Evolutionary conservation across 306 rosid species (phyloP), one percentile per base, ranked within the genome.

Genomic region (Inga leiocalycina): DNA sequence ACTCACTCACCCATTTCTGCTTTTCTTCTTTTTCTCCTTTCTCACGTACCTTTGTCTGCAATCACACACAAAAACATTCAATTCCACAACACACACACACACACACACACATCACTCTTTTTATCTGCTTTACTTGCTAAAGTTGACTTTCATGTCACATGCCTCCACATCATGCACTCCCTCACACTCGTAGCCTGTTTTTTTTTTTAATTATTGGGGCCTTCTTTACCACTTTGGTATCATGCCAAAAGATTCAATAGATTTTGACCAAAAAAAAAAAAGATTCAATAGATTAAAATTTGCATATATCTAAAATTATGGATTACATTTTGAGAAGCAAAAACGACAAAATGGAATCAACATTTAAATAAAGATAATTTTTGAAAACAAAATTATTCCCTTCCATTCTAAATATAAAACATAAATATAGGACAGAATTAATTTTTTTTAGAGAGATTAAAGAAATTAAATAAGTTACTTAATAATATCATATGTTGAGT

Each of bases 1-100:
- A 84, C 34, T 87, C 84, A 22, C 62, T 85, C 6, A 79, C 87
- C 97, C 94, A 57, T 57, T 57, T n/a, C 64, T 57, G 64, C 30
- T 57, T 16, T n/a, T n/a, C 30, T 57, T 56, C 61, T 54, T 19
- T 19, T 54, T 6, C 61, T 54, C 3, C 24, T 57, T 57, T 57
- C 64, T n/a, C 64, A 57, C 64, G 11, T 20, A 57, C 64, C 64
- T 57, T 57, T 57, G 64, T 57, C 64, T 57, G 64, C 27, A 57
- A n/a, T 57, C 64, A n/a, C 64, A n/a, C 24, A 19, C 64, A 71
- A 5, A 49, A 9, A 69, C 82, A 30, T 64, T 64, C 3, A 62
- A 10, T n/a, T n/a, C 22, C n/a, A 52, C n/a, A 17, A 16, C 20
- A 0, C 6, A 6, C 1, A 37, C 0, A 41, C 8, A 41, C 8